Percentiles rank a stretch among this genome's conserved stretches.
Evolutionary conservation across 805 yeast species (phyloP).

Genomic region (Metschnikowia koreensis): DNA sequence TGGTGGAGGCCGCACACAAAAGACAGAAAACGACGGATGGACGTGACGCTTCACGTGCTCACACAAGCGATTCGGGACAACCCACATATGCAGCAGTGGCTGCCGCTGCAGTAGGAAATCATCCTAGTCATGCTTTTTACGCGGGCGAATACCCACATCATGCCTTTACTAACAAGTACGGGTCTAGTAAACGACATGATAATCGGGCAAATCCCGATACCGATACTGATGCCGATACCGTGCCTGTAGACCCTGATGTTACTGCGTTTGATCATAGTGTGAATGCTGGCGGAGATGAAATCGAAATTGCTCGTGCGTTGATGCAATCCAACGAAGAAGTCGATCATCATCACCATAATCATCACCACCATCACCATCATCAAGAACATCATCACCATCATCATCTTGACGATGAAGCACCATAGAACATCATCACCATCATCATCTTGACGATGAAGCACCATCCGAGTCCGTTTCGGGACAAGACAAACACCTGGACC

Average conservation of each 20-base stretch:
- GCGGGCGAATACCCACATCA: slow-evolving; percentile 13
- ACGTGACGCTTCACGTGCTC: slow-evolving; percentile 1
- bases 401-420: background rate
- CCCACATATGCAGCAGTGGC: slow-evolving; percentile 35
- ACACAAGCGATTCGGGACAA: slow-evolving; percentile 13
- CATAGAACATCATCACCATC: background rate
- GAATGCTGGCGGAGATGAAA: slow-evolving; percentile 46
- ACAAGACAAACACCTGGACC: slow-evolving; percentile 5
- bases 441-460: background rate
- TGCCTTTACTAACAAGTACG: slow-evolving; percentile 12
- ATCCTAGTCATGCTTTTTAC: slow-evolving; percentile 19
- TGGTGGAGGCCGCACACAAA: slow-evolving; percentile 57
- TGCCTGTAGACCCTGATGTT: slow-evolving; percentile 62
- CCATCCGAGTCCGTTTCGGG: background rate
- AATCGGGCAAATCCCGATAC: background rate
- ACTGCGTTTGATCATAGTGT: slow-evolving; percentile 36
- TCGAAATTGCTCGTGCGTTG: slow-evolving; percentile 64
- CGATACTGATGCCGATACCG: slow-evolving; percentile 21
- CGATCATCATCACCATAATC: slow-evolving; percentile 7
- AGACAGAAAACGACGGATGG: slow-evolving; percentile 28
- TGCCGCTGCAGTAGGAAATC: slow-evolving; percentile 28
- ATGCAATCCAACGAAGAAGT: slow-evolving; percentile 55
- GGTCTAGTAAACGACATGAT: slow-evolving; percentile 6
- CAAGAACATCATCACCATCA: background rate
- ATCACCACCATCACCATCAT: background rate